Conservation (phyloP, 2,329 filamentous ascomycete genomes). For the Cordyceps farinosa region DNA sequence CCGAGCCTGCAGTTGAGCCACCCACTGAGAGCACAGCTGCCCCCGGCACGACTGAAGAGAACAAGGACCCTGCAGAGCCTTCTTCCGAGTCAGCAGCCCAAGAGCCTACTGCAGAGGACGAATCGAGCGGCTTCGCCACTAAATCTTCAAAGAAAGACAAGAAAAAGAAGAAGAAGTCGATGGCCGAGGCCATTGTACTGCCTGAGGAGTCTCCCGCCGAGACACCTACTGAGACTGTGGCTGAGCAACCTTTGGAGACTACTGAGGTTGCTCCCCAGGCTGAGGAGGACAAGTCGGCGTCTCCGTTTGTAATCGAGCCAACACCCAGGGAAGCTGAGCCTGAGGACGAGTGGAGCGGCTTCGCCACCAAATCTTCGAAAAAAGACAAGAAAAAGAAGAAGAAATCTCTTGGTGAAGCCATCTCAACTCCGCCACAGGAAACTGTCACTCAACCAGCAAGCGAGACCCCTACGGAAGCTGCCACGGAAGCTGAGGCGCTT, state of each 20-base stretch:
- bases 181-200: neutral
- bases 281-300: neutral
- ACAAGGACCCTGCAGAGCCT: neutral
- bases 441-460: neutral
- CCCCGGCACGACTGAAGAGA: constrained; percentile 10
- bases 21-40: neutral
- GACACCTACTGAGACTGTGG: neutral
- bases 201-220: neutral
- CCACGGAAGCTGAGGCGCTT: neutral
- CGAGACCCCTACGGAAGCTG: neutral
- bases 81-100: constrained; percentile 23
- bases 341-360: constrained; percentile 31
- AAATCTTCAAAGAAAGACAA: constrained; percentile 23
- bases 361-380: constrained; percentile 28
- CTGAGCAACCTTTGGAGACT: neutral
- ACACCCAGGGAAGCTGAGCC: constrained; percentile 17
- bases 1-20: neutral
- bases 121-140: neutral
- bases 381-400: constrained; percentile 29
- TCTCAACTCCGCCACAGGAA: too few relatives aligned
- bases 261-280: neutral
- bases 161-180: constrained; percentile 19
- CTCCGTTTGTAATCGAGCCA: neutral
- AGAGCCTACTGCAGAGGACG: neutral
- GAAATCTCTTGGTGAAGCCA: neutral